Evolutionary conservation across 257 asterid genomes (phyloP).

Genomic region (Apocynum venetum): DNA sequence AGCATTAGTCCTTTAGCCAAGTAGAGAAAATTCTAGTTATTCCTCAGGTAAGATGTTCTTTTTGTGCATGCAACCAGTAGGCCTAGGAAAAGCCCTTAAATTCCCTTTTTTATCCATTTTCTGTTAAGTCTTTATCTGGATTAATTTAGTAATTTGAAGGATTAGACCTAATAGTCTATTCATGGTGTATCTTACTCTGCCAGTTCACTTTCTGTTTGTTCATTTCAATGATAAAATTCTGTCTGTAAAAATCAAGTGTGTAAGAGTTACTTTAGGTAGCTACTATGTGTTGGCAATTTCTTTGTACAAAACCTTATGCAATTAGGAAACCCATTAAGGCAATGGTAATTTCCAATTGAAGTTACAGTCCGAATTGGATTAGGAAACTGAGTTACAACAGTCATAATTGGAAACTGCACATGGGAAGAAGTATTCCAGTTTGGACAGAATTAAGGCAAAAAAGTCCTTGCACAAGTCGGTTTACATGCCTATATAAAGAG

Average conservation of each 20-base stretch:
- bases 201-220: neutral
- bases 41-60: neutral
- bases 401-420: too few species aligned
- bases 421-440: too few species aligned
- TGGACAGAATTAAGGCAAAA: too few species aligned
- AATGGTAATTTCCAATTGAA: too few species aligned
- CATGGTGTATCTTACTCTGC: neutral
- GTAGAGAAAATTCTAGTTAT: neutral
- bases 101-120: neutral
- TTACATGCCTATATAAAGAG: too few species aligned
- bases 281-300: too few species aligned
- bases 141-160: neutral
- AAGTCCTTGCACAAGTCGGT: too few species aligned
- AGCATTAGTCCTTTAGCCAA: neutral
- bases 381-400: too few species aligned
- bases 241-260: neutral
- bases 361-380: too few species aligned
- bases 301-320: too few species aligned
- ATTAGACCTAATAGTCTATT: neutral
- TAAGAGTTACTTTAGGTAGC: too few species aligned
- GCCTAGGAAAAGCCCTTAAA: neutral
- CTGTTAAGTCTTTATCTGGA: neutral
- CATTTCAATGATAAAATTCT: neutral
- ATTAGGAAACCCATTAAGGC: too few species aligned
- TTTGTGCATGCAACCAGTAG: neutral